phyloP scores from a whole-genome alignment of 1,139 yeast genomes.

The Candida pseudoviswanathii region DNA sequence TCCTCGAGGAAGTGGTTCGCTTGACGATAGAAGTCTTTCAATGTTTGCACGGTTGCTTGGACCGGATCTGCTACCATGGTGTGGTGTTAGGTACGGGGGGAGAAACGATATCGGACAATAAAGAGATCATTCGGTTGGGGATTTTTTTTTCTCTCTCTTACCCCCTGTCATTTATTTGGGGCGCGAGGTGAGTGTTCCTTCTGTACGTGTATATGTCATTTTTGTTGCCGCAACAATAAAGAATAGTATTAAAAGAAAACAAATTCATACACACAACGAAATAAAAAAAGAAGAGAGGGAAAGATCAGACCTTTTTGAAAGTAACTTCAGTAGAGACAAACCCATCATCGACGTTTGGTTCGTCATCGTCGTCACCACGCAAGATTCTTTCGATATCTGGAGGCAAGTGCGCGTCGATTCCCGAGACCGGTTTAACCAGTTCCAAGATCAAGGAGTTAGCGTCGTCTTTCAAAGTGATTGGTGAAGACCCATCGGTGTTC shows the following conservation, averaged over 20 bases:
- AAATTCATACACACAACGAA: not conserved
- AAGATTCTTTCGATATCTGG: slow-evolving; percentile 15
- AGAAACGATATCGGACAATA: not conserved
- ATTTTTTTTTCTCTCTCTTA: slow-evolving; percentile 1
- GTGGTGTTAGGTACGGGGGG: not conserved
- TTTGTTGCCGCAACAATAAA: not conserved
- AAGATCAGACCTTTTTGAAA: not conserved
- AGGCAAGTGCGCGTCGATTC: slow-evolving; percentile 14
- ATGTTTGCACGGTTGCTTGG: slow-evolving; percentile 38
- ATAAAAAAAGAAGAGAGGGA: not conserved
- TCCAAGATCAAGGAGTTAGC: slow-evolving; percentile 5
- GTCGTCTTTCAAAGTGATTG: slow-evolving; percentile 12
- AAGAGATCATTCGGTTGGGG: not conserved
- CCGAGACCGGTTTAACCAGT: not conserved
- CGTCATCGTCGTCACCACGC: slow-evolving; percentile 4
- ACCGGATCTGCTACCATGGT: slow-evolving; percentile 52
- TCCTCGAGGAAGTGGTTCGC: slow-evolving; percentile 27
- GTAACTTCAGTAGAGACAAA: slow-evolving; percentile 1
- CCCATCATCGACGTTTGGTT: not conserved
- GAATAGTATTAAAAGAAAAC: not conserved
- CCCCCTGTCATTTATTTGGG: not conserved
- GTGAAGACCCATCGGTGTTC: slow-evolving; percentile 8
- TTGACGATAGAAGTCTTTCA: slow-evolving; percentile 27
- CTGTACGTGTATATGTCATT: not conserved
- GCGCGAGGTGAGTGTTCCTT: not conserved